Evolutionary conservation across 1,284 basidiomycete genomes (phyloP).

Genomic region (Fomitopsis betulina): DNA sequence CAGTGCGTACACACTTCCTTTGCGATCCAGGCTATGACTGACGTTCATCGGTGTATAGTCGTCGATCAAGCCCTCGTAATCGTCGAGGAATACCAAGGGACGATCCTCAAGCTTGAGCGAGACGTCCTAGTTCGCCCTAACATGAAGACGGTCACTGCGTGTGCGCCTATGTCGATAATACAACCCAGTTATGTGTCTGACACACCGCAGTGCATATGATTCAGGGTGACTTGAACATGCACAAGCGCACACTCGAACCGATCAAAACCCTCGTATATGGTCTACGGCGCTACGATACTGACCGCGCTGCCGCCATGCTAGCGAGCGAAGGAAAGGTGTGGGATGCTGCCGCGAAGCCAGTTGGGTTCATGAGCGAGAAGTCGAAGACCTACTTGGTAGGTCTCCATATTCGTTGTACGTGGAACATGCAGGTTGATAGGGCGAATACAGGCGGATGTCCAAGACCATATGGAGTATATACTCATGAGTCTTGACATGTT

Average conservation of each 20-base stretch:
- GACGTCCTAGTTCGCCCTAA: slow-evolving; percentile 55
- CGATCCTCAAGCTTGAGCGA: slow-evolving; percentile 56
- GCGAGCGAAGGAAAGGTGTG: slow-evolving; percentile 12
- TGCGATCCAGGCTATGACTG: neutral
- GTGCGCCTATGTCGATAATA: neutral
- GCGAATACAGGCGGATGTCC: slow-evolving; percentile 52
- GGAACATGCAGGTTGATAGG: neutral
- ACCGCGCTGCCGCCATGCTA: slow-evolving; percentile 51
- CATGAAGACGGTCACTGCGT: slow-evolving; percentile 47
- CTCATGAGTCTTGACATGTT: slow-evolving; percentile 66
- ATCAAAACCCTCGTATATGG: slow-evolving; percentile 67
- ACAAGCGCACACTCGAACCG: slow-evolving; percentile 67
- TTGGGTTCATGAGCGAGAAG: slow-evolving; percentile 64
- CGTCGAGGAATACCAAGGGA: slow-evolving; percentile 59
- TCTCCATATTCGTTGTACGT: slow-evolving; percentile 1
- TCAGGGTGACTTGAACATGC: slow-evolving; percentile 65
- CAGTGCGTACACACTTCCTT: slow-evolving; percentile 30
- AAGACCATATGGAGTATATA: slow-evolving; percentile 69
- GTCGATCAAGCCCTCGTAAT: slow-evolving; percentile 64
- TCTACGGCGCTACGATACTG: slow-evolving; percentile 58
- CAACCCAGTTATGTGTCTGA: neutral
- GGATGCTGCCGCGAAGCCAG: slow-evolving; percentile 26
- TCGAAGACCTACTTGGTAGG: slow-evolving; percentile 60
- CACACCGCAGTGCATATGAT: slow-evolving; percentile 55
- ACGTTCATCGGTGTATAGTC: slow-evolving; percentile 31